phyloP scores from a whole-genome alignment of 1,139 yeast species.

The Saccharomyces hybrid region DNA sequence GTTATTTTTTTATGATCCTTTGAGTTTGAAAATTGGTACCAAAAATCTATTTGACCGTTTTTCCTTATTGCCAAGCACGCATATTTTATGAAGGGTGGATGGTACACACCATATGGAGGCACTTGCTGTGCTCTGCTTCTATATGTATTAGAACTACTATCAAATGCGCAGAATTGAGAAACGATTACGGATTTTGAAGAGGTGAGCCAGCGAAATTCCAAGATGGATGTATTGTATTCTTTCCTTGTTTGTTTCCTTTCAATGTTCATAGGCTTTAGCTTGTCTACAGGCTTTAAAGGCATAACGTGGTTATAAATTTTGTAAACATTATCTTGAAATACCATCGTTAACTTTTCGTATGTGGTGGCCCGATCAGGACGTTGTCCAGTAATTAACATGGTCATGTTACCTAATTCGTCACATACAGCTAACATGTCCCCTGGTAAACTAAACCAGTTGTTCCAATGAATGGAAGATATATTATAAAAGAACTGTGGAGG shows the following conservation, averaged over 20 bases:
- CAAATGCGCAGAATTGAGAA: slow-evolving; percentile 29
- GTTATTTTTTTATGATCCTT: slow-evolving; percentile 32
- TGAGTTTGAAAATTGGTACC: slow-evolving; percentile 34
- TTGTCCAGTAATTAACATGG: slow-evolving; percentile 31
- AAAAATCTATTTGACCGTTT: slow-evolving; percentile 31
- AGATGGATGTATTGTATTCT: slow-evolving; percentile 27
- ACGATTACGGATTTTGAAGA: slow-evolving; percentile 28
- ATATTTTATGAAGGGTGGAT: slow-evolving; percentile 32
- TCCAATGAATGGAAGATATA: slow-evolving; percentile 29
- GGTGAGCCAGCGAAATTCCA: slow-evolving; percentile 31
- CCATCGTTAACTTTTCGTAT: slow-evolving; percentile 28
- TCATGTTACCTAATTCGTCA: slow-evolving; percentile 31
- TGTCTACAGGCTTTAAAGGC: slow-evolving; percentile 13
- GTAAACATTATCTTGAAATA: slow-evolving; percentile 31
- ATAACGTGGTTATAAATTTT: slow-evolving; percentile 28
- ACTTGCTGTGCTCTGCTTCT: slow-evolving; percentile 30
- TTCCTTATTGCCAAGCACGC: slow-evolving; percentile 30
- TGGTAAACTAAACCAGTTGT: slow-evolving; percentile 30
- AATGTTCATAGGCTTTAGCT: slow-evolving; percentile 10
- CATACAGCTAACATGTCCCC: slow-evolving; percentile 33
- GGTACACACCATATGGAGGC: slow-evolving; percentile 30
- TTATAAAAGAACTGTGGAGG: slow-evolving; percentile 23
- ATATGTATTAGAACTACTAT: slow-evolving; percentile 21
- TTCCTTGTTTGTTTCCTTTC: slow-evolving; percentile 28
- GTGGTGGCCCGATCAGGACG: slow-evolving; percentile 30